phyloP scores from a whole-genome alignment of 2,329 filamentous ascomycete species.

The Penicillium glabrum region DNA sequence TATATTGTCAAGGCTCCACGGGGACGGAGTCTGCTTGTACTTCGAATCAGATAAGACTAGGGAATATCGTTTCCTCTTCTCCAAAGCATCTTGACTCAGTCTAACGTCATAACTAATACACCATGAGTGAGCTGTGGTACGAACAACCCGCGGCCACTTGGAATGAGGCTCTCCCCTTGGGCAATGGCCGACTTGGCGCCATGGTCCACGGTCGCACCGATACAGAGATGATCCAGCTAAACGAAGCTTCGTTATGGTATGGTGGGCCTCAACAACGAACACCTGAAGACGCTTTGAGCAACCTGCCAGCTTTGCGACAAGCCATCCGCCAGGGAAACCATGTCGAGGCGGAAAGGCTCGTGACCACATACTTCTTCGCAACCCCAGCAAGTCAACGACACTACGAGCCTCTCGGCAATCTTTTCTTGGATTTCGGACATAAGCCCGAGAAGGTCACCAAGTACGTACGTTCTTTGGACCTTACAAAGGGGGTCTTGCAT shows the following conservation, averaged over 20 bases:
- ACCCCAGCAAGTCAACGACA: slow-evolving; percentile 49
- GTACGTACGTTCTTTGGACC: slow-evolving; percentile 44
- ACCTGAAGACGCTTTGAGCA: slow-evolving; percentile 37
- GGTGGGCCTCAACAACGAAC: slow-evolving; percentile 47
- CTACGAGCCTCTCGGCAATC: slow-evolving; percentile 48
- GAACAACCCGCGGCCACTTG: slow-evolving; percentile 29
- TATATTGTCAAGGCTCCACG: neutral
- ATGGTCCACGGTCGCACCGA: slow-evolving; percentile 49
- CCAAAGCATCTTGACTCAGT: neutral
- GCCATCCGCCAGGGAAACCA: slow-evolving; percentile 44
- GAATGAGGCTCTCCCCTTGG: slow-evolving; percentile 48
- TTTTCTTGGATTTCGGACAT: slow-evolving; percentile 45
- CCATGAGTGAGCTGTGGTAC: slow-evolving; percentile 33
- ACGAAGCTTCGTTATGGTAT: slow-evolving; percentile 52
- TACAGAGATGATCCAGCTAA: slow-evolving; percentile 48
- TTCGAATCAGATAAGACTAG: neutral
- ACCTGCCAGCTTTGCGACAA: slow-evolving; percentile 41
- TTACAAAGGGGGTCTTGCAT: slow-evolving; percentile 36
- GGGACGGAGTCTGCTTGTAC: neutral
- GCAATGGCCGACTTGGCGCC: slow-evolving; percentile 49
- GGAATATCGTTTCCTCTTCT: too few species aligned
- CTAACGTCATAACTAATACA: neutral
- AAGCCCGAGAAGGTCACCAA: slow-evolving; percentile 20
- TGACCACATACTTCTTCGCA: slow-evolving; percentile 45
- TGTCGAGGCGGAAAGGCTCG: slow-evolving; percentile 43